Percentiles rank a stretch among this genome's conserved stretches.
phyloP scores from a whole-genome alignment of 2,329 filamentous ascomycete species.

The Dryadomyces quercus-mongolicae region DNA sequence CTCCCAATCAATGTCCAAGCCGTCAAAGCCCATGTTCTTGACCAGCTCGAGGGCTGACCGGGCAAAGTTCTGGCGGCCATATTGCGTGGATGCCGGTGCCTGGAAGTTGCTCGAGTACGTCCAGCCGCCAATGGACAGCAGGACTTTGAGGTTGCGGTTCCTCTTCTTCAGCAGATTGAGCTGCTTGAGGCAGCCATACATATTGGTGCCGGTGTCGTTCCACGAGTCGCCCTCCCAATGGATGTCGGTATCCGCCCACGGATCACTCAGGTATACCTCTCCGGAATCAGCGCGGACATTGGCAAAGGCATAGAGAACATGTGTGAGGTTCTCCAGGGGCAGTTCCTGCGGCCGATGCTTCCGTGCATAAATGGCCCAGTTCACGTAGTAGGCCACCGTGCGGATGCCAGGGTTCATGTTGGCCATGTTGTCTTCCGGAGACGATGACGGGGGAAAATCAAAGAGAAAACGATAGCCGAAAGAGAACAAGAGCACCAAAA shows the following conservation, averaged over 20 bases:
- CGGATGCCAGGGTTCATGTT: conserved; percentile 34
- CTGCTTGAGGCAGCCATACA: conserved; percentile 85
- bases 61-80: conserved; percentile 62
- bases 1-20: conserved; percentile 46
- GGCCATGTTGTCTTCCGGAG: background rate
- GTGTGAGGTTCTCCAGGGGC: conserved; percentile 68
- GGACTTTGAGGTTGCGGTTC: conserved; percentile 72
- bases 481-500: background rate
- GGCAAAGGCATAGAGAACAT: conserved; percentile 83
- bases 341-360: conserved; percentile 80
- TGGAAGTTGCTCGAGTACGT: conserved; percentile 80
- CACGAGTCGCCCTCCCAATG: conserved; percentile 56
- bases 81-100: conserved; percentile 56
- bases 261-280: conserved; percentile 57
- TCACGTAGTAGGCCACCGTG: conserved; percentile 62
- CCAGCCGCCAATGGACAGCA: conserved; percentile 86
- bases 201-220: conserved; percentile 63
- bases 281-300: conserved; percentile 70
- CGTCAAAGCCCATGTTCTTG: conserved; percentile 69
- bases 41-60: conserved; percentile 61
- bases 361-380: conserved; percentile 79
- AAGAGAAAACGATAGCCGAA: background rate
- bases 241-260: conserved; percentile 61
- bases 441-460: background rate
- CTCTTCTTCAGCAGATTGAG: conserved; percentile 70